phyloP scores from a whole-genome alignment of 2,329 filamentous ascomycete species.

The Madurella mycetomatis region DNA sequence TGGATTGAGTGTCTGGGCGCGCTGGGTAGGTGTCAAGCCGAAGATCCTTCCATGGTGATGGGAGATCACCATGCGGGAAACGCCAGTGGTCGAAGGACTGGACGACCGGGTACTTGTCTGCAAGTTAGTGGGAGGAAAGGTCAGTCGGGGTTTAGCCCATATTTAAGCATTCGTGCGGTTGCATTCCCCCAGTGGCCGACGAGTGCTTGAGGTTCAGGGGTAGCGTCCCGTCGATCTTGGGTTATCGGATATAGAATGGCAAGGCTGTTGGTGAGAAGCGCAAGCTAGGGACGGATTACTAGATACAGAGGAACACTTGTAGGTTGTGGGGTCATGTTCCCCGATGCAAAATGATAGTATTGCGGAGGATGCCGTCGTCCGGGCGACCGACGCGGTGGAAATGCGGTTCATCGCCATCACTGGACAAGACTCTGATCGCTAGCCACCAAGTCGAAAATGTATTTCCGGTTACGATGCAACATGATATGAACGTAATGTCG shows the following conservation, averaged over 20 bases:
- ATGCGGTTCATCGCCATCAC: background rate
- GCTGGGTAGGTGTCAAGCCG: background rate
- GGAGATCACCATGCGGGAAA: slow-evolving; percentile 10
- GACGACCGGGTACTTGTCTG: slow-evolving; percentile 14
- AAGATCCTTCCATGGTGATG: slow-evolving; percentile 5
- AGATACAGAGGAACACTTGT: background rate
- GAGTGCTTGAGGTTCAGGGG: no score
- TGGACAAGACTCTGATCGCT: background rate
- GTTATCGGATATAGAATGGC: background rate
- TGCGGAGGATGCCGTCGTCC: slow-evolving; percentile 5
- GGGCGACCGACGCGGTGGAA: slow-evolving; percentile 10
- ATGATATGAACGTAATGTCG: slow-evolving; percentile 8
- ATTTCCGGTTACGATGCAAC: slow-evolving; percentile 10
- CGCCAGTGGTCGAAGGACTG: slow-evolving; percentile 16
- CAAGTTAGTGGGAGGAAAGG: background rate
- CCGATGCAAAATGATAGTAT: slow-evolving; percentile 9
- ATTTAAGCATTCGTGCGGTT: no score
- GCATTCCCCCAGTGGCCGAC: no score
- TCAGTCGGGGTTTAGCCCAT: background rate
- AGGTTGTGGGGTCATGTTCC: slow-evolving; percentile 1
- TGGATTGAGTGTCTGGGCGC: background rate
- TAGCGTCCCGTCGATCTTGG: background rate
- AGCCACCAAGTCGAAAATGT: background rate
- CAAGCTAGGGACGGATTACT: no score
- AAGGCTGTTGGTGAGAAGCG: no score